These are phyloP conservation scores for Amphirosellinia nigrospora DNA, from an alignment of 495 filamentous ascomycete genomes.

Conservation along the genomic window DNA sequence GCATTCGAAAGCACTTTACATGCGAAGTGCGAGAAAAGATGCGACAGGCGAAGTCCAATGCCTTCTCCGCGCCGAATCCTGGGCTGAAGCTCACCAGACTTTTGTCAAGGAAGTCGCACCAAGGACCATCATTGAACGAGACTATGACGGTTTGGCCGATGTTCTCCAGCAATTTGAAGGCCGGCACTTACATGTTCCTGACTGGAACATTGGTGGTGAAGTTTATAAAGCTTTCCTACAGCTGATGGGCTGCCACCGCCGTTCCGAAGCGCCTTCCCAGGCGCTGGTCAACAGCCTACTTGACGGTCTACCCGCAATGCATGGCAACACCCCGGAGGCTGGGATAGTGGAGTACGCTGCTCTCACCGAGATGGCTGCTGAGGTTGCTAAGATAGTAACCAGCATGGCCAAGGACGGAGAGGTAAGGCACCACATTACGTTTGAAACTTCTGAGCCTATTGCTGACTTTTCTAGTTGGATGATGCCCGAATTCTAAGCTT, in stretches of 20 bases:
- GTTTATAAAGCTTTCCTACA: slow-evolving; percentile 84
- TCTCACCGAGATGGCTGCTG: slow-evolving; percentile 81
- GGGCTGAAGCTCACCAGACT: slow-evolving; percentile 81
- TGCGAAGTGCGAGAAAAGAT: slow-evolving; percentile 69
- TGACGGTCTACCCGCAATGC: slow-evolving; percentile 67
- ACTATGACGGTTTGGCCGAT: slow-evolving; percentile 67
- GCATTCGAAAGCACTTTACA: slow-evolving; percentile 84
- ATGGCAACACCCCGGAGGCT: slow-evolving; percentile 58
- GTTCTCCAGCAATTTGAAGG: slow-evolving; percentile 72
- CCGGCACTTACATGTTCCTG: slow-evolving; percentile 47
- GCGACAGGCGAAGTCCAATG: slow-evolving; percentile 71
- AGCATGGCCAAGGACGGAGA: slow-evolving; percentile 60
- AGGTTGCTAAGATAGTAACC: slow-evolving; percentile 67
- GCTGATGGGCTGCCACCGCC: slow-evolving; percentile 52
- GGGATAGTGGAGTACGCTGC: slow-evolving; percentile 60
- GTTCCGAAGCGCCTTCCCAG: slow-evolving; percentile 42
- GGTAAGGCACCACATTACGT: slow-evolving; percentile 49
- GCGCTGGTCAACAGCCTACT: slow-evolving; percentile 64
- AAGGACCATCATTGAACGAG: slow-evolving; percentile 74
- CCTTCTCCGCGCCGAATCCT: slow-evolving; percentile 75
- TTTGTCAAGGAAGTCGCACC: slow-evolving; percentile 81
- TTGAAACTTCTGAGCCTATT: neutral
- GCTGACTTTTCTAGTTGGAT: slow-evolving; percentile 42
- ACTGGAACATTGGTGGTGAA: slow-evolving; percentile 79
- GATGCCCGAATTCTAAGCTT: slow-evolving; percentile 63